phyloP scores from a whole-genome alignment of 202 grass and related monocot genomes.

The Musa balbisiana region DNA sequence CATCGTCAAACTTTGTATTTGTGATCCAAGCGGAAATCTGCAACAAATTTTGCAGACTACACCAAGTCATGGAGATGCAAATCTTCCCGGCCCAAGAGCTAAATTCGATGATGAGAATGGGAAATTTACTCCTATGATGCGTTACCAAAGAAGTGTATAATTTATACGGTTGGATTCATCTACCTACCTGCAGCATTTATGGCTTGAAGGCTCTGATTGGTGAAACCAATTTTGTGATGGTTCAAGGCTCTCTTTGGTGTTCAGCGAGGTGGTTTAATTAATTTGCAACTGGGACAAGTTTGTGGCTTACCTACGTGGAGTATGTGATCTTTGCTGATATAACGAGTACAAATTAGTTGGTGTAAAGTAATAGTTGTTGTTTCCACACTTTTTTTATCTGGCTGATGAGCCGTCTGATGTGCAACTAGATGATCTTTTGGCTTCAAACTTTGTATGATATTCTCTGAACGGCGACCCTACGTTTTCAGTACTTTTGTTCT shows the following conservation, averaged over 20 bases:
- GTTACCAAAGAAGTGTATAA: conserved; percentile 11
- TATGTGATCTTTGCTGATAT: background rate
- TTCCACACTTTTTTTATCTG: background rate
- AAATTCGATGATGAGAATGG: background rate
- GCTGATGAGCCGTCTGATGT: background rate
- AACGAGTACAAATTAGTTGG: background rate
- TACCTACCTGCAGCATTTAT: background rate
- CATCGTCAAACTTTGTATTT: conserved; percentile 56
- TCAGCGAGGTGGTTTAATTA: background rate
- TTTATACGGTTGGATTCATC: background rate
- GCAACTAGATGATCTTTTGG: no score
- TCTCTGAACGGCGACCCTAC: no score
- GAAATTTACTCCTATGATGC: background rate
- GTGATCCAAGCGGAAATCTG: conserved; percentile 42
- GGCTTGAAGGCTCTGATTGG: background rate
- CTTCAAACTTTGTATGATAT: no score
- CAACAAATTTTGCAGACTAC: conserved; percentile 44
- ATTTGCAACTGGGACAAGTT: background rate
- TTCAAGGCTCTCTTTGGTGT: background rate
- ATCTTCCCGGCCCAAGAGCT: background rate
- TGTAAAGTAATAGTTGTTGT: background rate
- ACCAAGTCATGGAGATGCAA: conserved; percentile 25
- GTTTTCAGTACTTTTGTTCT: no score
- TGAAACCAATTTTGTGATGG: background rate
- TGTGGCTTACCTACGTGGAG: background rate